A percentile compares a stretch with the other conserved stretches of the same genome.
These are phyloP conservation scores for Mimosa pudica DNA, from an alignment of 306 rosid genomes.

Conservation along the genomic window DNA sequence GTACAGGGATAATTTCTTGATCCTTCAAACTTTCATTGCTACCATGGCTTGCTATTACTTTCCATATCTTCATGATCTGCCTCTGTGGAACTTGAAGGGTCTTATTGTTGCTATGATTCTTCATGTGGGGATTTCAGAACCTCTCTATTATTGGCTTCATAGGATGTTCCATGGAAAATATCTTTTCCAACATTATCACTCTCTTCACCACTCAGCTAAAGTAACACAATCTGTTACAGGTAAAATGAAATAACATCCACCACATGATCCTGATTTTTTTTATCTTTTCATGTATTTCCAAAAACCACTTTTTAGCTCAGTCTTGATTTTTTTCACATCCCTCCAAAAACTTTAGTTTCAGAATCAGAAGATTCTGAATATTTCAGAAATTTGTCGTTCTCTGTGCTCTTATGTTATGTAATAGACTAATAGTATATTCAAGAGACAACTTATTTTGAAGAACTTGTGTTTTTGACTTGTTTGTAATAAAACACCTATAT, in stretches of 20 bases:
- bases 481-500: too few species aligned
- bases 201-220: slow-evolving; percentile 82
- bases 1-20: slow-evolving; percentile 80
- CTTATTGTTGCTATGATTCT: slow-evolving; percentile 55
- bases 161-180: slow-evolving; percentile 54
- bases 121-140: slow-evolving; percentile 82
- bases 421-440: too few species aligned
- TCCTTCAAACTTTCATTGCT: slow-evolving; percentile 70
- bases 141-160: slow-evolving; percentile 78
- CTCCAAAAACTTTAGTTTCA: not conserved
- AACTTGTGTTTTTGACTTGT: too few species aligned
- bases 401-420: too few species aligned
- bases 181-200: slow-evolving; percentile 68
- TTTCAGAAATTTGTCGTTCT: not conserved
- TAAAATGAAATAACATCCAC: slow-evolving; percentile 24
- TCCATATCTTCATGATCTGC: slow-evolving; percentile 65
- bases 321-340: not conserved
- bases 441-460: too few species aligned
- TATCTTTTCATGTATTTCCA: not conserved
- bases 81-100: slow-evolving; percentile 69
- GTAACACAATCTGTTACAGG: slow-evolving; percentile 73
- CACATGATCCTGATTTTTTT: not conserved
- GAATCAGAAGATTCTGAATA: not conserved
- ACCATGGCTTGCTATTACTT: slow-evolving; percentile 47
- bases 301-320: not conserved